Conservation (phyloP, 805 yeast genomes). For the Zygotorulaspora sp. region DNA sequence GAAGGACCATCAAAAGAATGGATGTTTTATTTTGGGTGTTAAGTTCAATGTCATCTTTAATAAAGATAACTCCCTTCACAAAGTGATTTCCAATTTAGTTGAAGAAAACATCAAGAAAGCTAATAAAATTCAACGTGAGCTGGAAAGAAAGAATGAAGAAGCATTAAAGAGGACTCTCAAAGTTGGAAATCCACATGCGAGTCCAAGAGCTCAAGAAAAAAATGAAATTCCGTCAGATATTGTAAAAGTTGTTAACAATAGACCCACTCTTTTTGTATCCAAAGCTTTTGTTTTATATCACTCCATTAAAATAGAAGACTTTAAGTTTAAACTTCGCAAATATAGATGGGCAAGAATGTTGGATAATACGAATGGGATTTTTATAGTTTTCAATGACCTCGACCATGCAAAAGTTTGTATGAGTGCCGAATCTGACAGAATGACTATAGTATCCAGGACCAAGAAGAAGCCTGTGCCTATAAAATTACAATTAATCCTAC, state of each 20-base stretch:
- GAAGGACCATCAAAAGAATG: slow-evolving; percentile 37
- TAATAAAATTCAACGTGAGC: slow-evolving; percentile 34
- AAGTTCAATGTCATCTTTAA: slow-evolving; percentile 51
- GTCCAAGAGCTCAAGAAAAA: slow-evolving; percentile 6
- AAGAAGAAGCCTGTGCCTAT: slow-evolving; percentile 24
- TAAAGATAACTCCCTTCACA: slow-evolving; percentile 38
- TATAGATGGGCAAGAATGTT: slow-evolving; percentile 65
- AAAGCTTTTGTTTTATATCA: slow-evolving; percentile 50
- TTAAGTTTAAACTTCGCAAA: slow-evolving; percentile 52
- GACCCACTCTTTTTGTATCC: slow-evolving; percentile 54
- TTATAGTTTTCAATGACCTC: slow-evolving; percentile 55
- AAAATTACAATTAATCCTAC: slow-evolving; percentile 23
- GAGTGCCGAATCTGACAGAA: slow-evolving; percentile 23
- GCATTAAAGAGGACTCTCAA: slow-evolving; percentile 3
- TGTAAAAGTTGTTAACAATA: slow-evolving; percentile 45
- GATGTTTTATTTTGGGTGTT: slow-evolving; percentile 47
- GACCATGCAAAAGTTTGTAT: slow-evolving; percentile 27
- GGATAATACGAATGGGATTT: slow-evolving; percentile 62
- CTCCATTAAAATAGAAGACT: slow-evolving; percentile 53
- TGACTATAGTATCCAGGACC: slow-evolving; percentile 24
- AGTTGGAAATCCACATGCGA: not conserved
- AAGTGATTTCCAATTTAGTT: slow-evolving; percentile 29
- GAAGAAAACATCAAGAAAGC: slow-evolving; percentile 39
- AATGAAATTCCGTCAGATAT: slow-evolving; percentile 45
- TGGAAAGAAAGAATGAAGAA: slow-evolving; percentile 22